Evolutionary conservation across 2,329 filamentous ascomycete genomes (phyloP).

Genomic region (Alternaria atra): DNA sequence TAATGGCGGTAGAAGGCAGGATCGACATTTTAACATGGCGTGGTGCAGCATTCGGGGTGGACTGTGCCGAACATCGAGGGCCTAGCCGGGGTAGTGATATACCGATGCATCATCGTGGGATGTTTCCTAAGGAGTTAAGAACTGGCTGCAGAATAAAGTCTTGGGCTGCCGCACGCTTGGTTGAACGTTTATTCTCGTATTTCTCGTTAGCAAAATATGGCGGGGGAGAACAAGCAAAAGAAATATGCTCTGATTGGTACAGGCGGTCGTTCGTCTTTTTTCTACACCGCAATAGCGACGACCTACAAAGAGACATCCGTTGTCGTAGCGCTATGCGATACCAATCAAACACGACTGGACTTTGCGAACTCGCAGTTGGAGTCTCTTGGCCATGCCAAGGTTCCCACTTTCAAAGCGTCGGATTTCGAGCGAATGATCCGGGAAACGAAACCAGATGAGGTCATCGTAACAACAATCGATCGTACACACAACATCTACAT

Average conservation of each 20-base stretch:
- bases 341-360: slow-evolving; percentile 67
- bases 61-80: slow-evolving; percentile 21
- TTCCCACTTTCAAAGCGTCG: slow-evolving; percentile 64
- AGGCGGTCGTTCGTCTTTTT: slow-evolving; percentile 68
- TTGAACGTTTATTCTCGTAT: neutral
- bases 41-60: slow-evolving; percentile 14
- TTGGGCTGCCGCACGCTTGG: neutral
- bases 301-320: slow-evolving; percentile 62
- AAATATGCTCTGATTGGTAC: slow-evolving; percentile 67
- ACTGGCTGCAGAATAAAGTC: slow-evolving; percentile 1
- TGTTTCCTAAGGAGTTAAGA: slow-evolving; percentile 17
- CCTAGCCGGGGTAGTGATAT: slow-evolving; percentile 9
- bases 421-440: slow-evolving; percentile 68
- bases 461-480: slow-evolving; percentile 71
- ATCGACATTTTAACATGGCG: slow-evolving; percentile 10
- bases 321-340: slow-evolving; percentile 67
- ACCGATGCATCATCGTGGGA: slow-evolving; percentile 17
- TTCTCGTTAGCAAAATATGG: slow-evolving; percentile 14
- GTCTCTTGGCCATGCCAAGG: slow-evolving; percentile 56
- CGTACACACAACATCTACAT: slow-evolving; percentile 70
- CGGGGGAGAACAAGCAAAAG: slow-evolving; percentile 25
- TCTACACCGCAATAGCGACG: slow-evolving; percentile 66
- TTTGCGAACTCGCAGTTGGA: slow-evolving; percentile 63
- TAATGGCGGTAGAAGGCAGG: slow-evolving; percentile 11
- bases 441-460: slow-evolving; percentile 66